phyloP scores from a whole-genome alignment of 352 stramenopile genomes.

The Halophytophthora polymorphica region DNA sequence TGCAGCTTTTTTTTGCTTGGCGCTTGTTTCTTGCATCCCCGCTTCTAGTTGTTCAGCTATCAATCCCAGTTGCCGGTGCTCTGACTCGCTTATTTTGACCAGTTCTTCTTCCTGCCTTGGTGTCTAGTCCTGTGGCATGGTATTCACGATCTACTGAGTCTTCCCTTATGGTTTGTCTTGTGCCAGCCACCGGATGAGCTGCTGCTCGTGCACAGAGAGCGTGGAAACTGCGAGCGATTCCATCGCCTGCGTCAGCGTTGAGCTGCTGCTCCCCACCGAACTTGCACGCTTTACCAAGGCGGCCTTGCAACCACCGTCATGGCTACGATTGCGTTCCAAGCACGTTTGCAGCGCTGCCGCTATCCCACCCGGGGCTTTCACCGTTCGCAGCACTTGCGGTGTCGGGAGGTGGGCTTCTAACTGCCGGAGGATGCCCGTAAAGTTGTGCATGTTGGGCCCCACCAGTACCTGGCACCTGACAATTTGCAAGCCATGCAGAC shows the following conservation, averaged over 20 bases:
- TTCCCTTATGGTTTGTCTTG: constrained; percentile 3
- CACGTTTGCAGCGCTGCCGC: constrained; percentile 17
- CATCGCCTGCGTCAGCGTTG: constrained; percentile 25
- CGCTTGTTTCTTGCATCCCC: no score
- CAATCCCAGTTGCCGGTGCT: no score
- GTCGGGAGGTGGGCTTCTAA: constrained; percentile 13
- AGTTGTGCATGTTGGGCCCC: constrained; percentile 73
- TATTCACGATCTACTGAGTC: background rate
- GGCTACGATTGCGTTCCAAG: constrained; percentile 12
- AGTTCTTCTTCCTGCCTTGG: constrained; percentile 17
- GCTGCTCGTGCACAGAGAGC: constrained; percentile 27
- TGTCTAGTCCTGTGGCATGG: constrained; percentile 5
- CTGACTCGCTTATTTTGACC: no score
- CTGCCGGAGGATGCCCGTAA: constrained; percentile 45
- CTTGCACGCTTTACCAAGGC: background rate
- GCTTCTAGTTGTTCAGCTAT: no score
- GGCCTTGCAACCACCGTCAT: background rate
- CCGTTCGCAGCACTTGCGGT: constrained; percentile 13
- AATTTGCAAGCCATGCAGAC: constrained; percentile 2
- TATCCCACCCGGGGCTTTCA: constrained; percentile 15
- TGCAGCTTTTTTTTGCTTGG: no score
- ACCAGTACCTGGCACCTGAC: constrained; percentile 59
- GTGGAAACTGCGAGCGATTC: constrained; percentile 26
- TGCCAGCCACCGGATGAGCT: constrained; percentile 36
- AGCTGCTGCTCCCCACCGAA: constrained; percentile 1